Evolutionary conservation across 768 basidiomycete species (phyloP).

Genomic region (Lentinus brumalis): DNA sequence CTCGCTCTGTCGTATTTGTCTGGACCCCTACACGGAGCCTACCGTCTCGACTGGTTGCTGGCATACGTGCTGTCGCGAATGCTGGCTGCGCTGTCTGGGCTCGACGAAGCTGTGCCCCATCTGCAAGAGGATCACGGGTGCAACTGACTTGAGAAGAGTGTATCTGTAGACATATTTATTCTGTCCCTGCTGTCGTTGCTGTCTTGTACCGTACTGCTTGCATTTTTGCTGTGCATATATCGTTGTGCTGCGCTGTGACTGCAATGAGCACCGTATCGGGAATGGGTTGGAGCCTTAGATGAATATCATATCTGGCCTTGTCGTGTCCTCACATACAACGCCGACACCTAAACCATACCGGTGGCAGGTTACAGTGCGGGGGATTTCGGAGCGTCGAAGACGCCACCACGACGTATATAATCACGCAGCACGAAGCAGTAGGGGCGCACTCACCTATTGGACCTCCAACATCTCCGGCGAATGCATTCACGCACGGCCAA

Average conservation of each 20-base stretch:
- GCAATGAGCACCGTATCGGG: background rate
- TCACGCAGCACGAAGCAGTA: slow-evolving; percentile 39
- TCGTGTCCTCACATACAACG: slow-evolving; percentile 57
- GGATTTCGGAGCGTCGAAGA: slow-evolving; percentile 28
- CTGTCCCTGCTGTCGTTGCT: slow-evolving; percentile 12
- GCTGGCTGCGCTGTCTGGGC: slow-evolving; percentile 84
- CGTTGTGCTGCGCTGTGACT: background rate
- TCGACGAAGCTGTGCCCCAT: slow-evolving; percentile 84
- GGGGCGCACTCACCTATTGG: slow-evolving; percentile 14
- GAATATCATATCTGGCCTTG: slow-evolving; percentile 87
- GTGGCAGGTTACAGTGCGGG: slow-evolving; percentile 48
- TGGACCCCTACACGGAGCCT: slow-evolving; percentile 77
- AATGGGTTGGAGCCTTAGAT: slow-evolving; percentile 1
- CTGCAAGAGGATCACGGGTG: slow-evolving; percentile 82
- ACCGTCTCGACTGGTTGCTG: slow-evolving; percentile 85
- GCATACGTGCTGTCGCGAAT: slow-evolving; percentile 83
- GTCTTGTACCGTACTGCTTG: slow-evolving; percentile 1
- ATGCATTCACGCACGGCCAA: background rate
- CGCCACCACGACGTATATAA: slow-evolving; percentile 73
- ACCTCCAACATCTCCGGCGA: background rate
- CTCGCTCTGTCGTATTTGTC: slow-evolving; percentile 71
- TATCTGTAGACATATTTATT: slow-evolving; percentile 51
- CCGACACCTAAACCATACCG: slow-evolving; percentile 47
- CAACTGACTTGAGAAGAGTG: slow-evolving; percentile 72
- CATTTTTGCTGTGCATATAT: background rate